These are phyloP conservation scores for Friedmanniomyces endolithicus DNA, from an alignment of 495 filamentous ascomycete species.

Conservation along the genomic window DNA sequence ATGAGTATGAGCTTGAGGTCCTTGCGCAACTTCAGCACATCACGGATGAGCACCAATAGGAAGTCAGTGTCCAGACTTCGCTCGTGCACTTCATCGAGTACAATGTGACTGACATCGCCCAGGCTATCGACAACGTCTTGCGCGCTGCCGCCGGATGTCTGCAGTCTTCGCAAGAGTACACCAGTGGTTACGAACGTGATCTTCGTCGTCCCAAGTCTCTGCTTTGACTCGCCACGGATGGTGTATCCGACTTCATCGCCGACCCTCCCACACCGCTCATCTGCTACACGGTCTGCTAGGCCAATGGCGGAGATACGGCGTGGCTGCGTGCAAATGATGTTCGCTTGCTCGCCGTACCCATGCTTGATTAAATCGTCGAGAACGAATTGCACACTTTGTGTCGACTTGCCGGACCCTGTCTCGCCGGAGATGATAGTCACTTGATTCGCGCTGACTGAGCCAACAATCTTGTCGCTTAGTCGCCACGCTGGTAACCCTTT, in stretches of 20 bases:
- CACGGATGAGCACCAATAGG: slow-evolving; percentile 72
- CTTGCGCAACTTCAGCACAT: slow-evolving; percentile 60
- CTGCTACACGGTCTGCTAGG: slow-evolving; percentile 84
- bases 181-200: slow-evolving; percentile 95
- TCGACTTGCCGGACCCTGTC: slow-evolving; percentile 93
- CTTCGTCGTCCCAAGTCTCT: slow-evolving; percentile 54
- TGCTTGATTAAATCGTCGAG: slow-evolving; percentile 79
- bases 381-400: slow-evolving; percentile 91
- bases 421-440: slow-evolving; percentile 94
- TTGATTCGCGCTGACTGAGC: slow-evolving; percentile 58
- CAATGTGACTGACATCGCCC: slow-evolving; percentile 82
- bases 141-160: slow-evolving; percentile 66
- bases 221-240: slow-evolving; percentile 84
- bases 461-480: slow-evolving; percentile 59
- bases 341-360: slow-evolving; percentile 62
- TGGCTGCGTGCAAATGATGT: slow-evolving; percentile 92
- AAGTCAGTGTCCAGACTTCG: slow-evolving; percentile 93
- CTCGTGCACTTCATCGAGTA: slow-evolving; percentile 96
- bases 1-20: slow-evolving; percentile 93
- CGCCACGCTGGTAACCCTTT: slow-evolving; percentile 79
- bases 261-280: slow-evolving; percentile 70
- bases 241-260: slow-evolving; percentile 87
- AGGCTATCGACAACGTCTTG: slow-evolving; percentile 68
- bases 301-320: slow-evolving; percentile 88
- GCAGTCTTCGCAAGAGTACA: slow-evolving; percentile 79